Evolutionary conservation across 2,329 filamentous ascomycete genomes (phyloP), one percentile per base, ranked within the genome.

Genomic region (Pseudogymnoascus sp.): DNA sequence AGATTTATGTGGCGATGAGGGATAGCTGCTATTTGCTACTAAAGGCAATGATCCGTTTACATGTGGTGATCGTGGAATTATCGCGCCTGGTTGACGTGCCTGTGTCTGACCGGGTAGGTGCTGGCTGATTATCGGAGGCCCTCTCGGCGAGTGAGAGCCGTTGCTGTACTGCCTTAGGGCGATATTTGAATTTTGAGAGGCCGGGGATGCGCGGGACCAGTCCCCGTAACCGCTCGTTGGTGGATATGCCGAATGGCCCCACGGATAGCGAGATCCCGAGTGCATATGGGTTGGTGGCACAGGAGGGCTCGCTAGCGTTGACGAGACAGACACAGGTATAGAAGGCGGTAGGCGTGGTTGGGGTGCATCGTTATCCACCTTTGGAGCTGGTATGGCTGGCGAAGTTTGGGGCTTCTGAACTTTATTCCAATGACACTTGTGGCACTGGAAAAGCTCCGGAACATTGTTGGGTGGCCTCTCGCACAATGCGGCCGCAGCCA

Each of bases 401-500:
- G 60, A 18, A 34, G 63, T 37, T 14, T 62, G 63, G n/a, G 68
- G 63, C 43, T 68, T 73, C 38, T 66, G 66, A 16, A 75, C 73
- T 71, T 84, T 87, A 67, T 76, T 81, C 67, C 78, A 72, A 68
- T 83, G 80, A 66, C 89, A 93, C 73, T 90, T 89, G 75, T 93
- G 89, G 69, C 89, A 93, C 74, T 91, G 88, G 67, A 85, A 88
- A 60, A 43, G 61, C 60, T 25, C 31, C 21, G 18, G 64, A 60
- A 7, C 68, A 61, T 16, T 66, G 60, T 40, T 65, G 65, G 9
- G 63, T 66, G 43, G n/a, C 14, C 68, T 74, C 69, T 66, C 69
- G 63, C 69, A 66, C 25, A 74, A 61, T 42, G 73, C 73, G 49
- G 73, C 72, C 38, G 69, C 68, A 42, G 73, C 73, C 31, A 74